A percentile compares a stretch with the other conserved stretches of the same genome.
Evolutionary conservation across 2,329 filamentous ascomycete species (phyloP).

Genomic region (Apiospora aurea): DNA sequence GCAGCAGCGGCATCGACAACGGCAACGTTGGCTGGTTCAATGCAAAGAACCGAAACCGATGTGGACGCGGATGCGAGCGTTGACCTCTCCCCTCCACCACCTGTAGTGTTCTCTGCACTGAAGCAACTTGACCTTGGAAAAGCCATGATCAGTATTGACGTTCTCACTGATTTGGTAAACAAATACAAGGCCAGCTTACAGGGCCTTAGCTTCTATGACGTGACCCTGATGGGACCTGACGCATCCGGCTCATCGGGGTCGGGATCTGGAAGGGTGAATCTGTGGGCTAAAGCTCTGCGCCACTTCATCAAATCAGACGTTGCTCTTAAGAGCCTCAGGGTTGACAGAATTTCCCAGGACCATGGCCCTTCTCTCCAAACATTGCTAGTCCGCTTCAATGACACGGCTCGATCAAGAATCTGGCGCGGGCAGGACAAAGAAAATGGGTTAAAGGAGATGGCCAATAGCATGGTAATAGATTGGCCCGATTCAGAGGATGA

Average conservation of each 20-base stretch:
- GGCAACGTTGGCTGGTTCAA: neutral
- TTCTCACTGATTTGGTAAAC: neutral
- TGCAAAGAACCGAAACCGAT: neutral
- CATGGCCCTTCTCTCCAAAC: conserved; percentile 6
- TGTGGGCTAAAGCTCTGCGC: neutral
- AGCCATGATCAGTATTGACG: neutral
- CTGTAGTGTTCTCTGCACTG: neutral
- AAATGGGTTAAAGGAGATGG: conserved; percentile 43
- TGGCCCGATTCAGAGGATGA: conserved; percentile 30
- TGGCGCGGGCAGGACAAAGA: conserved; percentile 46
- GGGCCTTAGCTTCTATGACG: conserved; percentile 27
- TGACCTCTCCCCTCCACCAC: neutral
- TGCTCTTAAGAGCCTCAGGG: conserved; percentile 40
- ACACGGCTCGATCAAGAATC: neutral
- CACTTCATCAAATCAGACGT: conserved; percentile 29
- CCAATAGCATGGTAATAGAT: conserved; percentile 28
- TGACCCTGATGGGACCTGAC: neutral
- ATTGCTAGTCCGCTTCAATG: neutral
- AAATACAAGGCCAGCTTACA: conserved; percentile 19
- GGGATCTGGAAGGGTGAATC: neutral
- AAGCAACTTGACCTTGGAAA: conserved; percentile 16
- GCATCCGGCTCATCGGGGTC: neutral
- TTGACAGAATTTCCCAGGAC: conserved; percentile 40
- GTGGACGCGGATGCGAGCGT: neutral
- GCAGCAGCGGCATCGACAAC: neutral